These are phyloP conservation scores for Coniochaeta sp. DNA, from an alignment of 2,329 filamentous ascomycete genomes.

Conservation along the genomic window DNA sequence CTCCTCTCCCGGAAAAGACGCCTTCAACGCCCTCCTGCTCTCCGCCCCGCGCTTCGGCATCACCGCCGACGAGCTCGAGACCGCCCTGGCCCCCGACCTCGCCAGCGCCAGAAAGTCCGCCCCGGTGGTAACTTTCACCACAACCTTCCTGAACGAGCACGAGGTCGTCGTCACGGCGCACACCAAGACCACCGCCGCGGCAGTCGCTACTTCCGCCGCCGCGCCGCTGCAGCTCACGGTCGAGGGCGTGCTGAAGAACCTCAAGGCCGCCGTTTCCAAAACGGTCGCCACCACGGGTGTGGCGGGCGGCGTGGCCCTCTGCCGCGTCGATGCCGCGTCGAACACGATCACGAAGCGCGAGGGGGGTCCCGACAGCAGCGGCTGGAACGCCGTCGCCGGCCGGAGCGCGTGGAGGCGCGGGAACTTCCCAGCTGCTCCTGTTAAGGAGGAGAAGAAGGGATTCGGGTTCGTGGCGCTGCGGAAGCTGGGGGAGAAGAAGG, in stretches of 20 bases:
- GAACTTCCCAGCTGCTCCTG: slow-evolving; percentile 17
- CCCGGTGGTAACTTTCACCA: slow-evolving; percentile 49
- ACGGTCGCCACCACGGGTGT: slow-evolving; percentile 35
- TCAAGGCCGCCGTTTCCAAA: slow-evolving; percentile 38
- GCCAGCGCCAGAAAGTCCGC: slow-evolving; percentile 25
- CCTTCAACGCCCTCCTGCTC: slow-evolving; percentile 67
- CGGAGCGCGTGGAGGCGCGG: slow-evolving; percentile 31
- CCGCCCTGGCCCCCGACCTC: slow-evolving; percentile 46
- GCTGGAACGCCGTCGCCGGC: slow-evolving; percentile 54
- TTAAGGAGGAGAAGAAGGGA: slow-evolving; percentile 14
- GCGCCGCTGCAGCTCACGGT: slow-evolving; percentile 36
- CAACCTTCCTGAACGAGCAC: slow-evolving; percentile 64
- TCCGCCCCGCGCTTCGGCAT: slow-evolving; percentile 64
- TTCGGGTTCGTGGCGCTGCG: slow-evolving; percentile 52
- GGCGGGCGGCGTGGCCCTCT: slow-evolving; percentile 40
- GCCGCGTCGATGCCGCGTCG: slow-evolving; percentile 39
- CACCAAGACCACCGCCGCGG: slow-evolving; percentile 38
- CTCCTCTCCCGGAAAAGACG: slow-evolving; percentile 26
- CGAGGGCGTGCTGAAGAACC: slow-evolving; percentile 32
- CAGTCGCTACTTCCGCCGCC: slow-evolving; percentile 18
- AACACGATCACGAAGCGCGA: slow-evolving; percentile 42
- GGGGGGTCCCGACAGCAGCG: slow-evolving; percentile 21
- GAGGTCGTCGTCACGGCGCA: slow-evolving; percentile 59
- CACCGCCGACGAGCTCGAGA: slow-evolving; percentile 65
- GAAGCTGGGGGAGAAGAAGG: slow-evolving; percentile 35